phyloP scores from a whole-genome alignment of 495 filamentous ascomycete species.

The Daldinia caldariorum region DNA sequence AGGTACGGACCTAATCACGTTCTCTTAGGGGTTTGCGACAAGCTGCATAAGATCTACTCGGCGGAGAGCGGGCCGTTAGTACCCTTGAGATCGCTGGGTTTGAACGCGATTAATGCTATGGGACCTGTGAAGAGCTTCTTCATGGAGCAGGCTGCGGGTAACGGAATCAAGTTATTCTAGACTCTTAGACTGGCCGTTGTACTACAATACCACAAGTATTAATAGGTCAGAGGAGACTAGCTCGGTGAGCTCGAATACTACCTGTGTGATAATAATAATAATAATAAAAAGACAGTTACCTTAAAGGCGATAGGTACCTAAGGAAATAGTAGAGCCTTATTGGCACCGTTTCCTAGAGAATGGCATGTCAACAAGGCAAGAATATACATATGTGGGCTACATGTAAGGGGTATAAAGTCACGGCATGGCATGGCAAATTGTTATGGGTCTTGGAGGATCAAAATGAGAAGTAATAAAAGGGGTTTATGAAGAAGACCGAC shows the following conservation, averaged over 20 bases:
- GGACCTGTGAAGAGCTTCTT: constrained; percentile 82
- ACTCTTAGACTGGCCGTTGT: not conserved
- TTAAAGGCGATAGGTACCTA: not conserved
- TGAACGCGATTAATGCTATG: constrained; percentile 80
- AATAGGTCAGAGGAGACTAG: not conserved
- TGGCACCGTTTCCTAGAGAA: not conserved
- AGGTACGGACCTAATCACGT: constrained; percentile 85
- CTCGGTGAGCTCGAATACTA: not conserved
- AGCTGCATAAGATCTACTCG: constrained; percentile 91
- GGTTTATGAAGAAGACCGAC: too few relatives aligned
- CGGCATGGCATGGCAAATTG: too few relatives aligned
- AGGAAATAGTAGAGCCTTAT: not conserved
- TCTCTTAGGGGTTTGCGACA: constrained; percentile 88
- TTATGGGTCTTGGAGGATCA: too few relatives aligned
- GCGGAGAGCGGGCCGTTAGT: constrained; percentile 79
- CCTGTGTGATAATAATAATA: not conserved
- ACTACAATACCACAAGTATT: not conserved
- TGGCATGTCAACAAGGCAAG: too few relatives aligned
- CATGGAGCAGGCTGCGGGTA: constrained; percentile 88
- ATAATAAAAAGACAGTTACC: too few relatives aligned
- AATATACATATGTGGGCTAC: too few relatives aligned
- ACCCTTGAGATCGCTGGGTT: constrained; percentile 76
- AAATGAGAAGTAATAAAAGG: too few relatives aligned
- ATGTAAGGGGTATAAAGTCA: too few relatives aligned
- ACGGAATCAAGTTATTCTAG: constrained; percentile 57